Evolutionary conservation across 108 stramenopile species (phyloP), one percentile per base, ranked within the genome.

Genomic region (Aurantiochytrium sp.): DNA sequence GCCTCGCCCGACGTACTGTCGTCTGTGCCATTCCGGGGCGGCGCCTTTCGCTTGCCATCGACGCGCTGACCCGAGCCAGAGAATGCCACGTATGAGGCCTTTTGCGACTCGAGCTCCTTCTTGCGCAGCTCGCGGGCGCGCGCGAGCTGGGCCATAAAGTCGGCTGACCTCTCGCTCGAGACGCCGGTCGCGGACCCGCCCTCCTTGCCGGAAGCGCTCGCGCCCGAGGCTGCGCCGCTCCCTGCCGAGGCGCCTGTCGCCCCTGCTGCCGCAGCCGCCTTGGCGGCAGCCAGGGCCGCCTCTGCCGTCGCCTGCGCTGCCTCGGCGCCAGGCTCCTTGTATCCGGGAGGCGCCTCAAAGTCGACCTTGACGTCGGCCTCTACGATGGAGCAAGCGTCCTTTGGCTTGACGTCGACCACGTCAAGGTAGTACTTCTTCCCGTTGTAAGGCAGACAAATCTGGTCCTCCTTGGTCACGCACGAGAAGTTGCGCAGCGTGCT

Each of bases 391-490:
- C 87, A 92, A 4, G 93, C 93, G 1, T 90, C 89, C 55, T 73
- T 54, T 0, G 96, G 97, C 88, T 96, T 86, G 12, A 99, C 94
- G 89, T 99, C 97, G 69, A 96, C 94, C 55, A 99, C 91, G 85
- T 95, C 96, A 86, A 99, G 94, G 90, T 98, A 95, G 91, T 96
- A 98, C 68, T 97, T 96, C 87, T 96, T 95, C 88, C 91, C 93
- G 90, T 97, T 98, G 96, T 99, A 97, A 34, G 96, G 98, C 4
- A 98, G 91, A 86, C 96, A 96, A 89, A 99, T 98, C 55, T 95
- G 92, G 91, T 98, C 98, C 0, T 97, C 97, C 87, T 96, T 95
- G 88, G 99, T 99, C 54, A 99, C 96, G 91, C 99, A 99, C 30
- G 94, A 94, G 90, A 95, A 99, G 88, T 96, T 96, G 19, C 98